Evolutionary conservation across 1,284 basidiomycete genomes (phyloP), one percentile per base, ranked within the genome.

Genomic region (Marasmius tenuissimus): DNA sequence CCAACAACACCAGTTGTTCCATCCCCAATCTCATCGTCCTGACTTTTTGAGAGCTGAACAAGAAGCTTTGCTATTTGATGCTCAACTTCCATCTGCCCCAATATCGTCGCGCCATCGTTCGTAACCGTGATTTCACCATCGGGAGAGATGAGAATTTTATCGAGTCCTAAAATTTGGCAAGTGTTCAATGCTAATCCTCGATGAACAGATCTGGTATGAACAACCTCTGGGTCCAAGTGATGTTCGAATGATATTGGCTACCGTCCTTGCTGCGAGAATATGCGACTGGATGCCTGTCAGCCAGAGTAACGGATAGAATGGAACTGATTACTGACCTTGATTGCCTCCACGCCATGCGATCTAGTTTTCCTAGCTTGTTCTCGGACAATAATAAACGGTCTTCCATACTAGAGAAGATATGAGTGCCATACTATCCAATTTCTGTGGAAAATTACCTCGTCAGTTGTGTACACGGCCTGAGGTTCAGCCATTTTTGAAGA

Each of bases 91-190:
- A 97, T 97, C 80, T 96, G 94, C 49, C 92, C 86, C 55, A 98
- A 82, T 67, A 98, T 98, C 20, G 96, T 98, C 12, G 97, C 97
- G 56, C 97, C 97, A 79, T 99, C 97, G 78, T 99, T 99, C 20
- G 97, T 98, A 51, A 99, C 97, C 54, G 96, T 98, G 70, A 99
- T 99, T 71, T 99, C 97, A 56, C 97, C 97, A 80, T 99, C 97
- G 34, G 96, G 91, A 47, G 94, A 96, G 73, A 99, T 98, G 72
- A 99, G 86, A 75, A 99, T 98, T 87, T 99, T 99, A 85, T 99
- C 97, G 62, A 99, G 86, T 54, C 97, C 96, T 94, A 66, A 45
- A 65, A 59, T 45, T 62, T 52, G 8, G 60, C n/a, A 18, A n/a
- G 48, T 51, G 12, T 49, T 49, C 16, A 61, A 20, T 40, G 18